Conservation (phyloP, 108 stramenopile genomes). For the Fistulifera pelliculosa region DNA sequence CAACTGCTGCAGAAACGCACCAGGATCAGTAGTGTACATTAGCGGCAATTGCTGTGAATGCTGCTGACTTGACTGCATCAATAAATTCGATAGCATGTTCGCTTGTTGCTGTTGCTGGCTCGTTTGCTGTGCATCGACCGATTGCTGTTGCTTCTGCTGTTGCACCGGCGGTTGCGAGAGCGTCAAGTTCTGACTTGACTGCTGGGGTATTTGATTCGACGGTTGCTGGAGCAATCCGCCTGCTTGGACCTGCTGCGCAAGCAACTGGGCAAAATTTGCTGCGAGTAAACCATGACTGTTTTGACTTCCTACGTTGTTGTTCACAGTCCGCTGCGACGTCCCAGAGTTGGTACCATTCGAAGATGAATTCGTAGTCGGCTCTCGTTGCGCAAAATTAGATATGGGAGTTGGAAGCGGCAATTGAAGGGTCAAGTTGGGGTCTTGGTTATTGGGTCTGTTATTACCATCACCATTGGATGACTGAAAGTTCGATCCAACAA, state of each 20-base stretch:
- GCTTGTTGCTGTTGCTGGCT: conserved; percentile 21
- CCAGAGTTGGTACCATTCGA: no score
- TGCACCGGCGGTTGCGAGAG: conserved; percentile 2
- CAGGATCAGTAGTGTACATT: conserved; percentile 17
- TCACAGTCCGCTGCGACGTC: no score
- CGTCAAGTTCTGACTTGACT: background rate
- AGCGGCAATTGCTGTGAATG: conserved; percentile 1
- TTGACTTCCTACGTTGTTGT: no score
- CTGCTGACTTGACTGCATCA: conserved; percentile 2
- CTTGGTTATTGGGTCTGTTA: background rate
- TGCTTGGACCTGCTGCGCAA: conserved; percentile 10
- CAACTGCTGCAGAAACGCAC: conserved; percentile 30
- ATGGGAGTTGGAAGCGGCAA: conserved; percentile 8
- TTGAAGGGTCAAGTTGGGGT: conserved; percentile 6
- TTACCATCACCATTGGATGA: no score
- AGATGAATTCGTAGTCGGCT: no score
- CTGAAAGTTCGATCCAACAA: no score
- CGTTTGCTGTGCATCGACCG: conserved; percentile 3
- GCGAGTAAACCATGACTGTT: background rate
- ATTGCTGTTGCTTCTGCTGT: conserved; percentile 12
- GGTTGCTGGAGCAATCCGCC: conserved; percentile 16
- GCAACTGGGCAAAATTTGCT: conserved; percentile 4
- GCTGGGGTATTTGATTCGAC: conserved; percentile 6
- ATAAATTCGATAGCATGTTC: conserved; percentile 8
- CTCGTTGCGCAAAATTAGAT: conserved; percentile 1